These are phyloP conservation scores for Luffa acutangula DNA, from an alignment of 306 rosid genomes.

Conservation along the genomic window DNA sequence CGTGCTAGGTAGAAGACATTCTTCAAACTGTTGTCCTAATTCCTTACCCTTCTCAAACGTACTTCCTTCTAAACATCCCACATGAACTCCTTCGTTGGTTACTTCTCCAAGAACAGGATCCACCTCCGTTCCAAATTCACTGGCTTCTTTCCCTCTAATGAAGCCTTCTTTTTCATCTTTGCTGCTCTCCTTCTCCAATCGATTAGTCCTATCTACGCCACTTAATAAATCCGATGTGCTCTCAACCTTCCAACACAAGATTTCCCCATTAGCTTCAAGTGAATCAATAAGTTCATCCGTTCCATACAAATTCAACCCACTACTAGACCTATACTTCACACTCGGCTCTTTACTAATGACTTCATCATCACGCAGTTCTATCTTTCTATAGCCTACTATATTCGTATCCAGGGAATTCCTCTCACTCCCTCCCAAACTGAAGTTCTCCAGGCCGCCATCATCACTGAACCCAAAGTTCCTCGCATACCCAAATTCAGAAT, in stretches of 20 bases:
- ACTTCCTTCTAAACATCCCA: conserved; percentile 3
- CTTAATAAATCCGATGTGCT: conserved; percentile 23
- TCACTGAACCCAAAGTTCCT: conserved; percentile 30
- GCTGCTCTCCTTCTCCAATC: conserved; percentile 8
- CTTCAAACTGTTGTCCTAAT: conserved; percentile 8
- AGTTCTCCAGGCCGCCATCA: conserved; percentile 35
- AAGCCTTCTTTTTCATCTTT: conserved; percentile 11
- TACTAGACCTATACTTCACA: conserved; percentile 19
- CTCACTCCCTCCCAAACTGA: conserved; percentile 39
- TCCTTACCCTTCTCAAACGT: conserved; percentile 16
- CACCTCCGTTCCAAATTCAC: conserved; percentile 1
- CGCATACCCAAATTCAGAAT: conserved; percentile 37
- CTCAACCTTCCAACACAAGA: conserved; percentile 30
- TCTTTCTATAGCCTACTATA: conserved; percentile 15
- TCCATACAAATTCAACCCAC: conserved; percentile 43
- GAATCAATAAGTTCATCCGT: conserved; percentile 28
- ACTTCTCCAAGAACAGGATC: conserved; percentile 4
- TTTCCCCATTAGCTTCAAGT: conserved; percentile 18
- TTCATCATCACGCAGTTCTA: conserved; percentile 11
- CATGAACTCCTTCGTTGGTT: neutral
- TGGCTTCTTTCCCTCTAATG: neutral
- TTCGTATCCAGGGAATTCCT: conserved; percentile 17
- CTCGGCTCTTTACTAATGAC: neutral
- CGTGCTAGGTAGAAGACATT: conserved; percentile 10
- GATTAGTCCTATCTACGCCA: conserved; percentile 8